Percentiles rank a stretch among this genome's conserved stretches.
Conservation (phyloP, 2,329 filamentous ascomycete species). For the Dothideomycetes sp. region DNA sequence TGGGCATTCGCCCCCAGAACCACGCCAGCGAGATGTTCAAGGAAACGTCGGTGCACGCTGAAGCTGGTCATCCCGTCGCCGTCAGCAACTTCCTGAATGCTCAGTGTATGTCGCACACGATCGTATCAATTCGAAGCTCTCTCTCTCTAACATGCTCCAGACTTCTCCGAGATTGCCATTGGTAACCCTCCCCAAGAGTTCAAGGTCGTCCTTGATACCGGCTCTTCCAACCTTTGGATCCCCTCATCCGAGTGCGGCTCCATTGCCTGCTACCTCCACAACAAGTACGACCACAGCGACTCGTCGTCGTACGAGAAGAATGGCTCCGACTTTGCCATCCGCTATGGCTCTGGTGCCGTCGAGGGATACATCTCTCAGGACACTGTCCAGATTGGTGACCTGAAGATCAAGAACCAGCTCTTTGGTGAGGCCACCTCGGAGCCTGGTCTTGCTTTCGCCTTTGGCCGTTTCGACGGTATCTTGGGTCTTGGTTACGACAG, state of each 20-base stretch:
- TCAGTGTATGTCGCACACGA: constrained; percentile 62
- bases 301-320: constrained; percentile 94
- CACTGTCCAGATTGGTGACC: constrained; percentile 74
- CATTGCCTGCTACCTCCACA: constrained; percentile 96
- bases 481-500: constrained; percentile 88
- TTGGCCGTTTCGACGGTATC: constrained; percentile 95
- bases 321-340: constrained; percentile 83
- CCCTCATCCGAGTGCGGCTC: constrained; percentile 82
- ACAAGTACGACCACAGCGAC: constrained; percentile 83
- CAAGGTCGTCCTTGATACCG: constrained; percentile 98
- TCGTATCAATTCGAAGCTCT: background rate
- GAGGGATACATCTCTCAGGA: constrained; percentile 92
- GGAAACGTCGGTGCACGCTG: constrained; percentile 56
- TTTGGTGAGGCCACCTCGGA: constrained; percentile 95
- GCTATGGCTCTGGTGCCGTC: constrained; percentile 89
- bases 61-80: constrained; percentile 69
- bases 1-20: constrained; percentile 64
- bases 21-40: constrained; percentile 74
- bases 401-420: constrained; percentile 79
- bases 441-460: constrained; percentile 94
- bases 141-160: constrained; percentile 36
- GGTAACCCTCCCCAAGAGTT: constrained; percentile 88
- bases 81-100: constrained; percentile 98
- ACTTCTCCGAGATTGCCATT: constrained; percentile 94
- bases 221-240: constrained; percentile 98